Evolutionary conservation across 192 early-diverging fungal genomes (phyloP).

Genomic region (Backusella australiensis): DNA sequence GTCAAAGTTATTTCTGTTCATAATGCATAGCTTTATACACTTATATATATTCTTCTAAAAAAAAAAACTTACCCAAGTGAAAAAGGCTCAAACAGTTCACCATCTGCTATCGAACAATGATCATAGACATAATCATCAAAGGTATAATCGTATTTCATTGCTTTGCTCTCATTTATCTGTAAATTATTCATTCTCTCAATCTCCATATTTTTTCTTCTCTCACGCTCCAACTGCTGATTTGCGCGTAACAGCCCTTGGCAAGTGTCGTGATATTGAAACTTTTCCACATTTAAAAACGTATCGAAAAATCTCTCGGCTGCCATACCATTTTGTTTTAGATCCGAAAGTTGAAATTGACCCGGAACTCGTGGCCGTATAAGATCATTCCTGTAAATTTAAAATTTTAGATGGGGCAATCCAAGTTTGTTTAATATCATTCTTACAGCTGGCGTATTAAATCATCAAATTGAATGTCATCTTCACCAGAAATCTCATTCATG

Average conservation of each 20-base stretch:
- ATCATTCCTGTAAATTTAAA: slow-evolving; percentile 26
- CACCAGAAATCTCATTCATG: background rate
- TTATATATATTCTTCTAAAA: background rate
- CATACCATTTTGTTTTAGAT: slow-evolving; percentile 31
- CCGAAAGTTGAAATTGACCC: slow-evolving; percentile 29
- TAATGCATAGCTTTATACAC: background rate
- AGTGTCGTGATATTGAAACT: slow-evolving; percentile 35
- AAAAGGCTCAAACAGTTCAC: background rate
- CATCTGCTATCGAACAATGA: background rate
- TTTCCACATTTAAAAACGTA: slow-evolving; percentile 35
- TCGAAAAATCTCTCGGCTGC: slow-evolving; percentile 40
- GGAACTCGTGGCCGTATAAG: slow-evolving; percentile 27
- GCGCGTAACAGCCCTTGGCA: slow-evolving; percentile 17
- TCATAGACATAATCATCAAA: background rate
- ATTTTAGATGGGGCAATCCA: background rate
- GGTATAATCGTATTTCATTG: background rate
- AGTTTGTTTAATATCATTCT: background rate
- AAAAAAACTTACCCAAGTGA: background rate
- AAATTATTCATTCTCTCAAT: background rate
- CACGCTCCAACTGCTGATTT: background rate
- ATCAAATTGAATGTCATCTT: slow-evolving; percentile 30
- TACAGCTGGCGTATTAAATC: slow-evolving; percentile 39
- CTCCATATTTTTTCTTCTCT: background rate
- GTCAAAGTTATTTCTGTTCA: background rate
- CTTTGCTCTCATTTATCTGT: background rate